phyloP scores from a whole-genome alignment of 176 grass and related monocot genomes.

The Oryza nivara region DNA sequence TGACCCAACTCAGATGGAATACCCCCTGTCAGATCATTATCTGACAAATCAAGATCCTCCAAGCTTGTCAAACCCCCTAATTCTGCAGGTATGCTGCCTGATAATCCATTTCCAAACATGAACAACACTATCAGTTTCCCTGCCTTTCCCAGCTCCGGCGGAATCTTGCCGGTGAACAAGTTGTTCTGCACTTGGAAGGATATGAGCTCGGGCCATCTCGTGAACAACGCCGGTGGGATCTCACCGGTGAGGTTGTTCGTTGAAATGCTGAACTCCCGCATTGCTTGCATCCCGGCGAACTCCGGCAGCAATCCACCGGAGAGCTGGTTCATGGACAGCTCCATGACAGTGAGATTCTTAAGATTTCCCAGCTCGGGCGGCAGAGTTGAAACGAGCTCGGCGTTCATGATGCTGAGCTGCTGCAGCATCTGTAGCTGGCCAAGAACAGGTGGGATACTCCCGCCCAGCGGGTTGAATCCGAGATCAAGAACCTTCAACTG shows the following conservation, averaged over 20 bases:
- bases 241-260: slow-evolving; percentile 49
- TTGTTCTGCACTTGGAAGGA: slow-evolving; percentile 57
- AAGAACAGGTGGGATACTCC: slow-evolving; percentile 56
- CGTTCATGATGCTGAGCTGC: slow-evolving; percentile 34
- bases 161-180: slow-evolving; percentile 23
- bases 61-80: too few species aligned
- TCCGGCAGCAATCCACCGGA: slow-evolving; percentile 38
- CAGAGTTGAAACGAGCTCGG: slow-evolving; percentile 49
- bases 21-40: too few species aligned
- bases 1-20: too few species aligned
- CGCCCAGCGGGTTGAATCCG: slow-evolving; percentile 42
- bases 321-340: slow-evolving; percentile 46
- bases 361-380: slow-evolving; percentile 58
- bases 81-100: too few species aligned
- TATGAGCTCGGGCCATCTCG: slow-evolving; percentile 60
- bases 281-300: slow-evolving; percentile 49
- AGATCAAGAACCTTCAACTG: slow-evolving; percentile 63
- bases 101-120: too few species aligned
- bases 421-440: slow-evolving; percentile 61
- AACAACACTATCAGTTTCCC: slow-evolving; percentile 22
- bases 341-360: slow-evolving; percentile 38
- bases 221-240: slow-evolving; percentile 43
- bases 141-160: slow-evolving; percentile 41
- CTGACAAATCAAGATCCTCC: too few species aligned
- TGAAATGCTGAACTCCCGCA: slow-evolving; percentile 60